Evolutionary conservation across 1,139 yeast species (phyloP).

Genomic region (Sugiyamaella japonica): DNA sequence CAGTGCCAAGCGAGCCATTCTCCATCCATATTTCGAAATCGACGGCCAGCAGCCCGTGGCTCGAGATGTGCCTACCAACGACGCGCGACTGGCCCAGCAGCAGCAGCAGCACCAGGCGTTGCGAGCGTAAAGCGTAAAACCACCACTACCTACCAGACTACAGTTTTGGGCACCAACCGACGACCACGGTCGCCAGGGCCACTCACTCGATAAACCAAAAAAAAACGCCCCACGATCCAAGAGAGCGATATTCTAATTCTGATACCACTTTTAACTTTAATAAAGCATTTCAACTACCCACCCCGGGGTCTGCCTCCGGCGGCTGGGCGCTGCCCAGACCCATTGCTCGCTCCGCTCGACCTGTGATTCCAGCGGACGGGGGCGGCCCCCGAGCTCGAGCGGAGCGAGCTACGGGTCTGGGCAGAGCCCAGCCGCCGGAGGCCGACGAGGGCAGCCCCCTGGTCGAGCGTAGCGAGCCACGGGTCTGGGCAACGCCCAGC

Average conservation of each 20-base stretch:
- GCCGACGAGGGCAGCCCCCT: background rate
- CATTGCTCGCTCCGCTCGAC: background rate
- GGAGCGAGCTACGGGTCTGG: background rate
- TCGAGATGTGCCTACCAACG: conserved; percentile 3
- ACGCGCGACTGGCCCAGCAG: conserved; percentile 6
- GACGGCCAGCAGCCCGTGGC: conserved; percentile 12
- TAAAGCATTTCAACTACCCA: background rate
- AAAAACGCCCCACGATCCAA: background rate
- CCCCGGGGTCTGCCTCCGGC: background rate
- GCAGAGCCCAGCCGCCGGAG: background rate
- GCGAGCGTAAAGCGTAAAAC: conserved; percentile 3
- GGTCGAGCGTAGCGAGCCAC: too few species aligned
- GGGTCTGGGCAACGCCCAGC: too few species aligned
- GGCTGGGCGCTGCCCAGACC: conserved; percentile 2
- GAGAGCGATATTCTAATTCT: background rate
- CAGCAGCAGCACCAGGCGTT: conserved; percentile 13
- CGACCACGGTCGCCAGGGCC: too few species aligned
- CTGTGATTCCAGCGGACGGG: too few species aligned
- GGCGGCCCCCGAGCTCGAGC: background rate
- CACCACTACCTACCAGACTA: too few species aligned
- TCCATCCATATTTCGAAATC: conserved; percentile 75
- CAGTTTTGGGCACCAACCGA: background rate
- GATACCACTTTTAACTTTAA: background rate
- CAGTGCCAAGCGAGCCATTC: conserved; percentile 88
- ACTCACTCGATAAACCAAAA: background rate